These are phyloP conservation scores for Starmerella bombi DNA, from an alignment of 805 yeast species.

Conservation along the genomic window DNA sequence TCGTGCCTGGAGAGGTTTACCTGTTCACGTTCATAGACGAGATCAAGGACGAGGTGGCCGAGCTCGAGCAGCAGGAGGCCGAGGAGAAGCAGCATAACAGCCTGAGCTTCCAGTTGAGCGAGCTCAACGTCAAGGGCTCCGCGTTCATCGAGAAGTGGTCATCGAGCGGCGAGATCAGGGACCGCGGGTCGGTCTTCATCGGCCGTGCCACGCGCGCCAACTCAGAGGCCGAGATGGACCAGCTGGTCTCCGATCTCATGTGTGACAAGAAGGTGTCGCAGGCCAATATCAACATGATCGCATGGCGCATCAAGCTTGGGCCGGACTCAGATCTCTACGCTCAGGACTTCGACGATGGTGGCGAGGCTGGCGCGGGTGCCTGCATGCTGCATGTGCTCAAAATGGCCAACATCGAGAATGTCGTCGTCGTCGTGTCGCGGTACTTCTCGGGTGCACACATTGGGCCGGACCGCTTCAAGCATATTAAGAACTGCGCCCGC, in stretches of 20 bases:
- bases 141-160: conserved; percentile 51
- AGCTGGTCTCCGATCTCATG: conserved; percentile 38
- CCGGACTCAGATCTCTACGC: conserved; percentile 37
- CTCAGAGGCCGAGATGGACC: conserved; percentile 55
- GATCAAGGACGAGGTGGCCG: conserved; percentile 22
- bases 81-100: background rate
- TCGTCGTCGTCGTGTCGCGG: conserved; percentile 71
- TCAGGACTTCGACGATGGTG: conserved; percentile 93
- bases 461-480: conserved; percentile 86
- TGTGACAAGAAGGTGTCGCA: conserved; percentile 52
- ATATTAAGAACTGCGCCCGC: conserved; percentile 77
- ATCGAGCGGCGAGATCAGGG: conserved; percentile 61
- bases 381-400: conserved; percentile 66
- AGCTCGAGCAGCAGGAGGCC: background rate
- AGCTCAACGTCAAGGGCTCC: conserved; percentile 3
- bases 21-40: conserved; percentile 64
- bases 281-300: conserved; percentile 72
- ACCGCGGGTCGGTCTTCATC: conserved; percentile 73
- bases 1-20: conserved; percentile 51
- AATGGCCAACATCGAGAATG: conserved; percentile 60
- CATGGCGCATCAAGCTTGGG: conserved; percentile 68
- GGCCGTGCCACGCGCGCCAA: conserved; percentile 56
- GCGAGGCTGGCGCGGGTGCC: conserved; percentile 93
- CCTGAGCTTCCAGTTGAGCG: conserved; percentile 32
- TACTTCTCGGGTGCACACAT: conserved; percentile 90